Percentiles rank a stretch among this genome's conserved stretches.
These are phyloP conservation scores for Colletotrichum musae DNA, from an alignment of 2,329 filamentous ascomycete genomes.

Conservation along the genomic window DNA sequence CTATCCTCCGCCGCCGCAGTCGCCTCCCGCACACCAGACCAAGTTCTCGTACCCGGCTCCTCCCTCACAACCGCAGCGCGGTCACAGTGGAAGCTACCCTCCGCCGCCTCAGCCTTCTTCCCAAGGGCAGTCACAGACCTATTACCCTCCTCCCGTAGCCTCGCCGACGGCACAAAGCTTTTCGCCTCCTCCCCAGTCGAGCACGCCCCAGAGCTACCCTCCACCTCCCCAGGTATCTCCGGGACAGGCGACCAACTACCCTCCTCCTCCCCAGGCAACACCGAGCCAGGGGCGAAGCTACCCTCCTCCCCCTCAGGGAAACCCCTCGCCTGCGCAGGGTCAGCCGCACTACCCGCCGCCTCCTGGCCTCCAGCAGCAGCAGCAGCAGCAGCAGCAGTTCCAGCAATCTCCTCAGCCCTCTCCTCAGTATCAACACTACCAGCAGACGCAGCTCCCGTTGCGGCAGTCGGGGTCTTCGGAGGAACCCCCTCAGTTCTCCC, in stretches of 20 bases:
- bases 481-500: conserved; percentile 45
- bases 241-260: conserved; percentile 30
- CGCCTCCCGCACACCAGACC: conserved; percentile 61
- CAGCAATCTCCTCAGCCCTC: conserved; percentile 45
- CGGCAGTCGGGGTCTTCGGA: conserved; percentile 37
- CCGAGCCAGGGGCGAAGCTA: conserved; percentile 29
- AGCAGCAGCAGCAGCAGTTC: conserved; percentile 48
- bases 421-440: conserved; percentile 46
- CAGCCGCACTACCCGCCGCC: conserved; percentile 50
- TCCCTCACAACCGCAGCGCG: conserved; percentile 45
- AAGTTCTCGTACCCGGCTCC: conserved; percentile 62
- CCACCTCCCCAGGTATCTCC: conserved; percentile 44
- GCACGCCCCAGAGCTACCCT: conserved; percentile 47
- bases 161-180: conserved; percentile 36
- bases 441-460: conserved; percentile 44
- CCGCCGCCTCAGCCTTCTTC: conserved; percentile 46
- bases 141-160: conserved; percentile 48
- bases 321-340: conserved; percentile 40
- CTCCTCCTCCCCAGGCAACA: conserved; percentile 37
- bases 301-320: conserved; percentile 44
- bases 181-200: conserved; percentile 47
- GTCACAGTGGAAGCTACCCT: conserved; percentile 48
- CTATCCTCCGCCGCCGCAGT: conserved; percentile 63
- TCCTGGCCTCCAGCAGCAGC: conserved; percentile 44
- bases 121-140: conserved; percentile 28